Evolutionary conservation across 1,284 basidiomycete genomes (phyloP), one percentile per base, ranked within the genome.

Genomic region (Trametes polyzona): DNA sequence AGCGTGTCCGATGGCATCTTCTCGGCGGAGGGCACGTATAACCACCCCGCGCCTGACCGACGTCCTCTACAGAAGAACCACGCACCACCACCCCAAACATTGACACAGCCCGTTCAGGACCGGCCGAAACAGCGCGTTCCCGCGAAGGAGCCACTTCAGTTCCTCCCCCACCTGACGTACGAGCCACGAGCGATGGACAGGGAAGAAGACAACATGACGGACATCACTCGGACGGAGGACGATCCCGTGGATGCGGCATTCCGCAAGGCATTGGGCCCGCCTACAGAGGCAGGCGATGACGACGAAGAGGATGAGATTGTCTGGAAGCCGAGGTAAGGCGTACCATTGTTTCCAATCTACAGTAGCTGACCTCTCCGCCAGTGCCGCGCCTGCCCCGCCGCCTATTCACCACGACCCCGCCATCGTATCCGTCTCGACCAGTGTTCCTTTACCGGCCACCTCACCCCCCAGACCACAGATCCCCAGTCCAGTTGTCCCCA

Each of bases 221-320:
- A 88, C 58, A 78, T 78, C 33, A 88, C 83, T 12, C 81, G 82
- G 47, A 90, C 88, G 3, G 91, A 93, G 47, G 92, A 95, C 60
- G 94, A 95, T 67, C 85, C 88, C 0, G 83, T 96, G 44, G 82
- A 84, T 39, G 83, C 89, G 29, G 93, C 90, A 2, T 93, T 96
- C 77, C 73, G 88, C 26, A 77, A 84, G 50, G 82, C 76, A 2
- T 68, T 87, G 24, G 78, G 78, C 39, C 76, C 75, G 21, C 72
- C 77, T 7, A 71, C 71, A 0, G 74, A 73, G 40, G 74, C 74
- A 24, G 70, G 75, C 11, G 46, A 47, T 29, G 46, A 47, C 9
- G 79, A 81, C 16, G 82, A 84, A 2, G 81, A 86, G n/a, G 76
- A 82, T 9, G 77, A 85, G 65, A 86, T 86, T 61, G 80, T 90